Base-by-base conservation (phyloP, 768 basidiomycete species). In the Russula vinacea region DNA sequence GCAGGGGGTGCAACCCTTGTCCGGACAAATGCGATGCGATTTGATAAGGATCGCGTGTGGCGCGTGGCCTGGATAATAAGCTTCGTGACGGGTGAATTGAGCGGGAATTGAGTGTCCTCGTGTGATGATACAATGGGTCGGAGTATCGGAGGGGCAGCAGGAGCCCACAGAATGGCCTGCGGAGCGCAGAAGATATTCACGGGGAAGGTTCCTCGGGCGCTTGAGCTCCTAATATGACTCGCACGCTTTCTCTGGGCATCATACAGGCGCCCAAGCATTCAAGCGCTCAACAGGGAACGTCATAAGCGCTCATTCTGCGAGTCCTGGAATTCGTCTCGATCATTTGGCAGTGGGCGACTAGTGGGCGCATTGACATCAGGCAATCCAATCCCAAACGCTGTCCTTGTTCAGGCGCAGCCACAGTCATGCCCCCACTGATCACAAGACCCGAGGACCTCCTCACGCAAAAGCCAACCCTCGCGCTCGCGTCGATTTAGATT, bases 291-390 rank as follows among this genome's bases (percentile, higher is more conserved):
- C 29, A 29, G 29, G 29, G 32, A 32, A n/a, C 17, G 13, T 3
- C 56, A 35, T 42, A 26, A 51, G 44, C 40, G 64, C 44, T 22
- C 45, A 47, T 7, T n/a, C 26, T 19, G 24, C 26, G 6, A 10
- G 32, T 59, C 64, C 64, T 56, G 59, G 64, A 19, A 51, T 33
- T 26, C 26, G 59, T 65, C 59, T 61, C 59, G 64, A 65, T 65
- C 64, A 61, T 42, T 19, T 54, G 45, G 64, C 47, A 8, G 29
- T 29, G 29, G 29, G 29, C 29, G 29, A 29, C 29, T 29, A 5
- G n/a, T 37, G 37, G 39, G 58, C 53, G 32, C 32, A 50, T 35
- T 29, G 50, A 39, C 24, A 40, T 37, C 39, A 33, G 39, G 22
- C 40, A 26, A 35, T 11, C 10, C 35, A 10, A 35, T 35, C 35